phyloP scores from a whole-genome alignment of 1,284 basidiomycete species.

The Cutaneotrichosporon cutaneum region DNA sequence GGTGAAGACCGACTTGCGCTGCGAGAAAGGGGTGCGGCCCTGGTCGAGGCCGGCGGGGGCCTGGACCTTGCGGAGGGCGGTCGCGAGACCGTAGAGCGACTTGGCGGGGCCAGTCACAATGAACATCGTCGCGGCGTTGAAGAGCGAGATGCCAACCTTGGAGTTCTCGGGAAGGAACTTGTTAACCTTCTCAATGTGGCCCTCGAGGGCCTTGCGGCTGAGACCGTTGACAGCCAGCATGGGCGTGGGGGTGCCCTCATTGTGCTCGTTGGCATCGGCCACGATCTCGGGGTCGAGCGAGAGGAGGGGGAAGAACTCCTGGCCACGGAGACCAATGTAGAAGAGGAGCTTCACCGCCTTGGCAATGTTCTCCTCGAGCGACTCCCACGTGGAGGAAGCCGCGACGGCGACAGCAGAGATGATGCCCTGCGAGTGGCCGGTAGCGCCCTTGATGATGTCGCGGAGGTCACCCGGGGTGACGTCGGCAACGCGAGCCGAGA shows the following conservation, averaged over 20 bases:
- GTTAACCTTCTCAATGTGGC: conserved; percentile 85
- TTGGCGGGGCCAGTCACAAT: conserved; percentile 91
- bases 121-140: conserved; percentile 87
- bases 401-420: conserved; percentile 87
- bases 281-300: conserved; percentile 85
- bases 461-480: conserved; percentile 79
- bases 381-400: conserved; percentile 72
- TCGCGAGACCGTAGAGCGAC: conserved; percentile 90
- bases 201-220: conserved; percentile 70
- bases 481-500: conserved; percentile 70
- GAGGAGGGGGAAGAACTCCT: conserved; percentile 91
- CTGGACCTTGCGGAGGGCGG: conserved; percentile 81
- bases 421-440: conserved; percentile 95
- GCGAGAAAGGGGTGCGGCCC: conserved; percentile 88
- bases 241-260: conserved; percentile 87
- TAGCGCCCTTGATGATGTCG: conserved; percentile 72
- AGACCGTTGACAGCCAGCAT: conserved; percentile 92
- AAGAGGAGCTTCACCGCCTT: conserved; percentile 91
- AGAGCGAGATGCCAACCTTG: conserved; percentile 78
- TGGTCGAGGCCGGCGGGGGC: conserved; percentile 87
- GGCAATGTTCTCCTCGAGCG: conserved; percentile 69
- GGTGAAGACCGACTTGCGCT: conserved; percentile 90
- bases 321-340: conserved; percentile 88
- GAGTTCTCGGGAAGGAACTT: conserved; percentile 75
- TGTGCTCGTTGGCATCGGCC: conserved; percentile 82